A percentile compares a stretch with the other conserved stretches of the same genome.
phyloP scores from a whole-genome alignment of 2,329 filamentous ascomycete genomes.

The Huntiella moniliformis region DNA sequence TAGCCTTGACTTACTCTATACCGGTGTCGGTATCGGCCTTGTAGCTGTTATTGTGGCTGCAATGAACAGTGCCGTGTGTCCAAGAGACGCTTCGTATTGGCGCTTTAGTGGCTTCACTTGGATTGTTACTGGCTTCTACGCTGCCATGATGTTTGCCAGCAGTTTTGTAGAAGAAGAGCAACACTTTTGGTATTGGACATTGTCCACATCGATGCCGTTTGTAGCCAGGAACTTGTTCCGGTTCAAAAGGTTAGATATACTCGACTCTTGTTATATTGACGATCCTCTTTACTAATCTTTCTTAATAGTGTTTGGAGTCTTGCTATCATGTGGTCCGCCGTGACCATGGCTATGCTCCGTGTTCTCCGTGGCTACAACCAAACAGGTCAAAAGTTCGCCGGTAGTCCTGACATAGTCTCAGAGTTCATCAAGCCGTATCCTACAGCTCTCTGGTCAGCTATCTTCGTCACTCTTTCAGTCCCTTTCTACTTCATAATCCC shows the following conservation, averaged over 20 bases:
- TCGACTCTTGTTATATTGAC: slow-evolving; percentile 42
- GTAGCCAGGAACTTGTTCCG: slow-evolving; percentile 48
- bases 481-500: slow-evolving; percentile 18
- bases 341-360: slow-evolving; percentile 43
- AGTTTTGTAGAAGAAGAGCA: slow-evolving; percentile 98
- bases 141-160: slow-evolving; percentile 88
- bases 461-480: slow-evolving; percentile 50
- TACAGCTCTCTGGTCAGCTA: slow-evolving; percentile 52
- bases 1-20: slow-evolving; percentile 28
- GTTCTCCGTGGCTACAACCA: slow-evolving; percentile 77
- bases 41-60: slow-evolving; percentile 25
- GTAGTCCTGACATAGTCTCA: slow-evolving; percentile 72
- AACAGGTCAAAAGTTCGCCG: slow-evolving; percentile 88
- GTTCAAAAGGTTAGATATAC: slow-evolving; percentile 22
- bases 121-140: slow-evolving; percentile 29
- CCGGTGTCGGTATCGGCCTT: slow-evolving; percentile 32
- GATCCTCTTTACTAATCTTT: slow-evolving; percentile 28
- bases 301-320: neutral
- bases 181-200: slow-evolving; percentile 93
- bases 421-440: slow-evolving; percentile 46
- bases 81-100: too few relatives aligned
- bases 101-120: neutral
- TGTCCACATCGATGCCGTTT: neutral
- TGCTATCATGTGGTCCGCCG: slow-evolving; percentile 16
- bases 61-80: neutral